phyloP scores from a whole-genome alignment of 164 flowering plant species.

The Nymphaea colorata region DNA sequence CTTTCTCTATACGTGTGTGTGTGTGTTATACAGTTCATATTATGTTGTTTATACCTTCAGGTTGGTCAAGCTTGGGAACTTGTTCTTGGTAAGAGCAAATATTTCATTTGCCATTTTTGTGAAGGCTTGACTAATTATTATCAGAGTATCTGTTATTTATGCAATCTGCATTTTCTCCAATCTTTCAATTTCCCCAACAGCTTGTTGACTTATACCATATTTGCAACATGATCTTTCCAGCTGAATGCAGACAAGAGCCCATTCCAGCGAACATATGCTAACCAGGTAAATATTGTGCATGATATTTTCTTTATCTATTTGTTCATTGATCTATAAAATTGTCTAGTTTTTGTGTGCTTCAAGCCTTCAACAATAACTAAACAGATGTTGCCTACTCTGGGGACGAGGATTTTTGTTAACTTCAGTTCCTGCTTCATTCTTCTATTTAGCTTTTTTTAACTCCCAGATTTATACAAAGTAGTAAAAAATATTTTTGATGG shows the following conservation, averaged over 20 bases:
- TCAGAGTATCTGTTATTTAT: slow-evolving; percentile 5
- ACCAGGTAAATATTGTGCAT: slow-evolving; percentile 41
- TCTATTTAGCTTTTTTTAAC: no score
- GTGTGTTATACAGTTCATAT: no score
- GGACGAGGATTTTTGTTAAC: no score
- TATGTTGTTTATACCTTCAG: no score
- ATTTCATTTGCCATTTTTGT: background rate
- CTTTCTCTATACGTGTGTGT: no score
- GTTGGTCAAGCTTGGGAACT: no score
- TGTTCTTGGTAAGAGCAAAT: no score
- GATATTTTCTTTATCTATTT: background rate
- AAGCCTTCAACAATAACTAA: no score
- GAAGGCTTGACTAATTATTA: background rate
- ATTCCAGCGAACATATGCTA: slow-evolving; percentile 94
- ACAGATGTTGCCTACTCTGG: no score
- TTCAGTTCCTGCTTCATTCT: no score
- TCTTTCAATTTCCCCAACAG: background rate
- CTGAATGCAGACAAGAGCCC: slow-evolving; percentile 93
- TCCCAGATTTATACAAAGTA: no score
- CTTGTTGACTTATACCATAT: slow-evolving; percentile 2
- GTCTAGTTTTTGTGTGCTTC: background rate
- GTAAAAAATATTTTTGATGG: no score
- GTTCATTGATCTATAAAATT: background rate
- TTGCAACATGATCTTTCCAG: slow-evolving; percentile 29
- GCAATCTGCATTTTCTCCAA: background rate